A percentile compares a stretch with the other conserved stretches of the same genome.
Conservation (phyloP, 2,329 filamentous ascomycete species). For the Orbilia blumenaviensis region DNA sequence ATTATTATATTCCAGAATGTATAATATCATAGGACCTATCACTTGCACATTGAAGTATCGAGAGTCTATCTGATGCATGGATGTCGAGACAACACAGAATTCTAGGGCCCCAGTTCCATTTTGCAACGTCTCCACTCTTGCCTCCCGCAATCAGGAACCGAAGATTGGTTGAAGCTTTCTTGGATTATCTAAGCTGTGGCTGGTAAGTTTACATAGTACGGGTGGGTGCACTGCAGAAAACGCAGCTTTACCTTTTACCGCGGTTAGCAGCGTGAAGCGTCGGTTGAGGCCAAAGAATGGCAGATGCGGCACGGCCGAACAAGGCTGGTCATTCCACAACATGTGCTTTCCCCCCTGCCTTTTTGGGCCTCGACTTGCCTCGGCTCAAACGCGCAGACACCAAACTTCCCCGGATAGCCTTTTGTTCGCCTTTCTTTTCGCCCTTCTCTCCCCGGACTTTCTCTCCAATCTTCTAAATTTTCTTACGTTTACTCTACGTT, state of each 20-base stretch:
- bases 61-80: too few species aligned
- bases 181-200: constrained; percentile 52
- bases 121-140: constrained; percentile 27
- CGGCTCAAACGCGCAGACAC: constrained; percentile 49
- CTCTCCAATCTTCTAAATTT: constrained; percentile 17
- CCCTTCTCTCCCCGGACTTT: constrained; percentile 12
- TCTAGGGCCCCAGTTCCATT: background rate
- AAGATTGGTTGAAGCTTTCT: background rate
- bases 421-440: background rate
- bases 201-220: background rate
- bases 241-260: too few species aligned
- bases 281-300: constrained; percentile 1
- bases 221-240: too few species aligned
- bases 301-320: constrained; percentile 31
- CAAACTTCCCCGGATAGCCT: constrained; percentile 37
- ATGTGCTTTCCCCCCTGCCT: constrained; percentile 32
- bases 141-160: background rate
- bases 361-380: constrained; percentile 35
- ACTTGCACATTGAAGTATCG: too few species aligned
- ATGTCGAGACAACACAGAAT: constrained; percentile 45
- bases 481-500: background rate
- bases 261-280: constrained; percentile 44
- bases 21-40: too few species aligned
- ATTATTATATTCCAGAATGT: too few species aligned
- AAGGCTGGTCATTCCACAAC: constrained; percentile 23